These are phyloP conservation scores for Asterochloris erici DNA, from an alignment of 139 green algal genomes.

Conservation along the genomic window DNA sequence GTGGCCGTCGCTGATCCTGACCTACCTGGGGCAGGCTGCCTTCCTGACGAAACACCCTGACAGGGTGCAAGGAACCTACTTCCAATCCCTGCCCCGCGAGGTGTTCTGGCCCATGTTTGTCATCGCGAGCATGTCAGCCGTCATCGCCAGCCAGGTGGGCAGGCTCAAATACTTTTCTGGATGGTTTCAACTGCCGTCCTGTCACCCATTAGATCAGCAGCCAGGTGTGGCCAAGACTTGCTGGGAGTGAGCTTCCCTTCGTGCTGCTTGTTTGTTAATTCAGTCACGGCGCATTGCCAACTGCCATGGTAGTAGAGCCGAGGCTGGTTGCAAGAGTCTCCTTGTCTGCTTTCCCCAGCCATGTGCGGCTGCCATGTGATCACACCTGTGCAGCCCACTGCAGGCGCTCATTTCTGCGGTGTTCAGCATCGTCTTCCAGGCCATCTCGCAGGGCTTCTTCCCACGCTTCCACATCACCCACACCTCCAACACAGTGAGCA, in stretches of 20 bases:
- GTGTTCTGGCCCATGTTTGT: constrained; percentile 52
- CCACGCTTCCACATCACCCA: constrained; percentile 23
- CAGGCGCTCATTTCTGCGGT: constrained; percentile 50
- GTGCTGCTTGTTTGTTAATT: too few relatives aligned
- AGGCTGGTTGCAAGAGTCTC: too few relatives aligned
- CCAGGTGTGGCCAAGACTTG: too few relatives aligned
- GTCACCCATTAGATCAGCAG: too few relatives aligned
- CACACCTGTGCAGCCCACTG: background rate
- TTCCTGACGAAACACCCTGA: constrained; percentile 31
- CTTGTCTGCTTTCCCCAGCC: background rate
- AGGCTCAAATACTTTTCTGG: background rate
- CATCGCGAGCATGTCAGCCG: constrained; percentile 43
- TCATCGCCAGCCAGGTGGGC: constrained; percentile 38
- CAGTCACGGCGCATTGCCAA: too few relatives aligned
- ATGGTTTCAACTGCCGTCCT: background rate
- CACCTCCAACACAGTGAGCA: constrained; percentile 16
- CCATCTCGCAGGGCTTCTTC: constrained; percentile 33
- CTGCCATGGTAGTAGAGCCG: too few relatives aligned
- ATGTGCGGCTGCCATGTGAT: background rate
- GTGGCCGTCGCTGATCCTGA: constrained; percentile 56
- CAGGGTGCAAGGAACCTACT: constrained; percentile 16
- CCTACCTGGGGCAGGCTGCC: constrained; percentile 60
- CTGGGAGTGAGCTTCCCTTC: too few relatives aligned
- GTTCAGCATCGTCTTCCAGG: constrained; percentile 55
- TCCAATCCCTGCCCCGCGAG: constrained; percentile 17